phyloP scores from a whole-genome alignment of 1,139 yeast genomes.

The Geotrichum klebahnii region DNA sequence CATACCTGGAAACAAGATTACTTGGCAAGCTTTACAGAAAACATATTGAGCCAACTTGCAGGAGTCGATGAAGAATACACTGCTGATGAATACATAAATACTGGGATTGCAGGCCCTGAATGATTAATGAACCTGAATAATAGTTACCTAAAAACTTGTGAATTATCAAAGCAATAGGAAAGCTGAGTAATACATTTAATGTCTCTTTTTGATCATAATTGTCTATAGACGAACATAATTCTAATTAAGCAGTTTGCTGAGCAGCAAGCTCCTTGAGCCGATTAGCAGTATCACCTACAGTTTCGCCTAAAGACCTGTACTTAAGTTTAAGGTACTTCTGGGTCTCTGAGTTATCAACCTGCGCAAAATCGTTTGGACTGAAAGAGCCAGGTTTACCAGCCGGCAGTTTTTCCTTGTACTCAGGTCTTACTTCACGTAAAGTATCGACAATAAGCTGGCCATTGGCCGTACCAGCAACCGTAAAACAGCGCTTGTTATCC shows the following conservation, averaged over 20 bases:
- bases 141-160: no score
- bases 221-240: neutral
- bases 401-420: neutral
- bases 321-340: conserved; percentile 25
- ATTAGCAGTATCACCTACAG: conserved; percentile 25
- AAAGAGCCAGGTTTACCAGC: conserved; percentile 4
- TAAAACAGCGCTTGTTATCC: conserved; percentile 42
- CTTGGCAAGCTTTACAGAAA: no score
- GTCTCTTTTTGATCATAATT: no score
- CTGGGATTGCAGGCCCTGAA: no score
- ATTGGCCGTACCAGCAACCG: conserved; percentile 37
- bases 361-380: conserved; percentile 1
- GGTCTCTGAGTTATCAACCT: conserved; percentile 26
- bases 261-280: conserved; percentile 18
- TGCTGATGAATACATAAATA: no score
- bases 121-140: no score
- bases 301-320: conserved; percentile 27
- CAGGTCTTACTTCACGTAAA: conserved; percentile 31
- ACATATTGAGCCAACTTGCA: no score
- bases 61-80: no score
- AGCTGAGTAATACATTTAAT: no score
- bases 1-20: no score
- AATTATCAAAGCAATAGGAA: no score
- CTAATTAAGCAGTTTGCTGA: neutral
- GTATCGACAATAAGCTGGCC: conserved; percentile 37